Base-by-base conservation (phyloP, 805 yeast genomes). In the Schwanniomyces polymorphus region DNA sequence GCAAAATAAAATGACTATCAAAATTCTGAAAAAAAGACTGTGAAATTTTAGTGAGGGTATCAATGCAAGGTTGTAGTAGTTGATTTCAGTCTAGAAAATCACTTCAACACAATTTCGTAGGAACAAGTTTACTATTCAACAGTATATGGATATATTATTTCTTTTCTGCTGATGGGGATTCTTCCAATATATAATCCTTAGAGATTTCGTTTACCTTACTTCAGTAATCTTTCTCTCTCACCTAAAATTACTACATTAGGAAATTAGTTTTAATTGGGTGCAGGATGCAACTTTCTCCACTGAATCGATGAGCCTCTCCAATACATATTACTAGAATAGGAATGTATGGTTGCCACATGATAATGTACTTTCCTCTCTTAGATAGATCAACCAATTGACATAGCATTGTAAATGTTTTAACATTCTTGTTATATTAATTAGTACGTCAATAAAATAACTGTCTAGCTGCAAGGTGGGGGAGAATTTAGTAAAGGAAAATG, bases 281-380 rank as follows among this genome's bases (percentile, higher is more conserved):
- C 35, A 31, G 35, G 35, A 31, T 31, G 35, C 35, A 31, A 14
- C 35, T 31, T 31, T 31, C 35, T 31, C 35, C 35, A 31, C 35
- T 14, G 35, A 31, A 14, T 14, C 21, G 17, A 18, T 31, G 17
- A 31, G 35, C 35, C 35, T 31, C 21, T 7, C 7, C 7, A 31
- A 14, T 31, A 7, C 35, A 16, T 31, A 31, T 31, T 31, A 31
- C 35, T 31, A 18, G 11, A 31, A 31, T 7, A 31, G 35, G 35
- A 31, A 31, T 31, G 35, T 14, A 31, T 14, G 17, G 35, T 14
- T 31, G 21, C 17, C 35, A 9, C 14, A 31, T 31, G 35, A 31
- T 14, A 31, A 10, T 14, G 21, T 31, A 31, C 10, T 31, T 31
- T 31, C 35, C 35, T 31, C 35, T 31, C 14, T 31, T 31, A 16